Evolutionary conservation across 2,329 filamentous ascomycete species (phyloP), one percentile per base, ranked within the genome.

Genomic region (Triangularia setosa): DNA sequence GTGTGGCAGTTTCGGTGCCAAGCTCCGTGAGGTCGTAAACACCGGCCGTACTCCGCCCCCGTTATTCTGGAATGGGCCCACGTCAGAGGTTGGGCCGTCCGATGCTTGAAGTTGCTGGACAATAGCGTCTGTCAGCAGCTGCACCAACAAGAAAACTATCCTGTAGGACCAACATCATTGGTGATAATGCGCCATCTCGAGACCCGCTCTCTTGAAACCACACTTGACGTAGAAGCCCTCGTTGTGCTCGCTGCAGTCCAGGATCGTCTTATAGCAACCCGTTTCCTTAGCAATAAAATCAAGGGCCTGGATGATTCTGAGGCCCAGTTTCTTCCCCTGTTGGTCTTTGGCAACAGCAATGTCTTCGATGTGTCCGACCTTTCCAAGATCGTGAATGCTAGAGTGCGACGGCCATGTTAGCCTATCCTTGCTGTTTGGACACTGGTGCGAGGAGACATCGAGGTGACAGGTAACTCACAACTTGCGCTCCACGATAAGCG

Each of bases 191-290:
- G 94, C 93, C 95, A 99, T 98, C 79, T 99, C 92, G 63, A 97
- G 80, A 16, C 95, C 95, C 27, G 93, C 94, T 67, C 92, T 84
- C 79, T 92, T 90, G 79, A 96, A 98, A 64, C 94, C 94, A 79
- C 95, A 98, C 84, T 98, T 98, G 77, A 97, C 84, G 77, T 99
- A 99, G 82, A 99, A 98, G 23, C 93, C 94, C 78, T 97, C 93
- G 76, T 98, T 99, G 72, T 90, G 87, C 78, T 97, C 94, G 70
- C 91, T 96, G 82, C 95, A 99, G 78, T 98, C 94, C 69, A 98
- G 85, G 71, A 99, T 98, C 69, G 88, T 93, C 89, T 95, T 98
- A 80, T 98, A 98, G 79, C 94, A 98, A 62, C 94, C 95, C 64
- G 95, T 89, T 75, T 92, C 86, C 75, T 92, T 87, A 62, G 93